phyloP scores from a whole-genome alignment of 257 asterid species.

The Solanum commersonii region DNA sequence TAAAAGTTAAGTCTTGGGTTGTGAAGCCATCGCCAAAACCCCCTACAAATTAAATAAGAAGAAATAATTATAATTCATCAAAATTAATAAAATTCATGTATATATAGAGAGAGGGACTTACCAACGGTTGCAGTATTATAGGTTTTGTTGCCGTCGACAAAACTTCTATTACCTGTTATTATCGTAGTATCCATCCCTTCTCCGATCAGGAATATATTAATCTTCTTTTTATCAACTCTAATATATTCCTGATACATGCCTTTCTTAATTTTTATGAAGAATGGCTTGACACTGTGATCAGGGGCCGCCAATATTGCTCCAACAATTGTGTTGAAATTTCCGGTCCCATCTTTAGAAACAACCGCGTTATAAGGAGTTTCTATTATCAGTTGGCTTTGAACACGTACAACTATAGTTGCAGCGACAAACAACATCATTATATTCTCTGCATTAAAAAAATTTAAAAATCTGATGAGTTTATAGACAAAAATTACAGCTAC shows the following conservation, averaged over 20 bases:
- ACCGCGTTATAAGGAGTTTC: neutral
- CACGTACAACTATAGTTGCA: neutral
- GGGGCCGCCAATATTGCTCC: neutral
- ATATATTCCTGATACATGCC: neutral
- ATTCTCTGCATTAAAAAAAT: too few species aligned
- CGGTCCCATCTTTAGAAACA: neutral
- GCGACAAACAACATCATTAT: neutral
- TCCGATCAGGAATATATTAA: neutral
- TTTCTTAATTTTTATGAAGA: neutral
- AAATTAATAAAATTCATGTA: neutral
- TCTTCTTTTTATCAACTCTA: neutral
- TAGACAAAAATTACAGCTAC: too few species aligned
- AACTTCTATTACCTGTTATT: neutral
- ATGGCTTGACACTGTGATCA: neutral
- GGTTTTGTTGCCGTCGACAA: neutral
- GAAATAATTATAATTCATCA: neutral
- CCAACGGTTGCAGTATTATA: neutral
- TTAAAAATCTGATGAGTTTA: too few species aligned
- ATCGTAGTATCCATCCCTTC: neutral
- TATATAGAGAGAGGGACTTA: neutral
- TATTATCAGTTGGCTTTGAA: neutral
- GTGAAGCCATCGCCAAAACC: neutral
- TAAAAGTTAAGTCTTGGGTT: neutral
- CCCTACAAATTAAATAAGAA: neutral
- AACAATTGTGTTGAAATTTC: neutral